Evolutionary conservation across 495 filamentous ascomycete genomes (phyloP), one percentile per base, ranked within the genome.

Genomic region (Pseudoneurospora amorphoporcata): DNA sequence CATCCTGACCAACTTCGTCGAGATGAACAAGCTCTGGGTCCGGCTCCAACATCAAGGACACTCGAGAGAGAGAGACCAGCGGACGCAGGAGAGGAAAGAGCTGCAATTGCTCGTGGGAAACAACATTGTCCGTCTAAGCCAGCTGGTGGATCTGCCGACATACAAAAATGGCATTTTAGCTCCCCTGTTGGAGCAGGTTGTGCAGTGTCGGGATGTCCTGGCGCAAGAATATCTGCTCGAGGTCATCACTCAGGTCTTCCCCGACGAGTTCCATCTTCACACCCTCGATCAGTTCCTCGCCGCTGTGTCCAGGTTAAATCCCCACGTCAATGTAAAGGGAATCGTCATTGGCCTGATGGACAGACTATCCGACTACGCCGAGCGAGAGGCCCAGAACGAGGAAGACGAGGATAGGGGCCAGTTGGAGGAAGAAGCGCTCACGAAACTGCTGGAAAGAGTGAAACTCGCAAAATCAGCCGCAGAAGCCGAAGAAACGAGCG

Each of bases 21-120:
- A 99, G 82, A 99, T 99, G 95, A 99, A 99, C 80, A 99, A 99
- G 86, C 88, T 99, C 41, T 99, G 95, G 95, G 95, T 99, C 71
- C 90, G 95, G 71, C 83, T 97, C 72, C 95, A 99, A 81, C 95
- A 99, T 81, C 95, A 99, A 81, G 95, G 95, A 35, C 95, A 97
- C 77, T 98, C 96, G 41, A 88, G 95, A 74, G 96, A 99, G 79
- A 87, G 95, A 65, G 95, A 99, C 68, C 89, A 92, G 83, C 87
- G 95, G 76, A 97, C 94, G 71, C 94, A 95, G 80, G 95, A 99
- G 83, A 83, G 95, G 72, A 94, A 95, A 79, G 95, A 99, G 84
- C 86, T 99, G 39, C 94, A 99, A 83, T 84, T 98, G 74, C 87
- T 99, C 2, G 95, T 99, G 1, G 95, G 95, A 32, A 98, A 92